A percentile compares a stretch with the other conserved stretches of the same genome.
These are phyloP conservation scores for Scutellaria barbata DNA, from an alignment of 257 asterid species.

Conservation along the genomic window DNA sequence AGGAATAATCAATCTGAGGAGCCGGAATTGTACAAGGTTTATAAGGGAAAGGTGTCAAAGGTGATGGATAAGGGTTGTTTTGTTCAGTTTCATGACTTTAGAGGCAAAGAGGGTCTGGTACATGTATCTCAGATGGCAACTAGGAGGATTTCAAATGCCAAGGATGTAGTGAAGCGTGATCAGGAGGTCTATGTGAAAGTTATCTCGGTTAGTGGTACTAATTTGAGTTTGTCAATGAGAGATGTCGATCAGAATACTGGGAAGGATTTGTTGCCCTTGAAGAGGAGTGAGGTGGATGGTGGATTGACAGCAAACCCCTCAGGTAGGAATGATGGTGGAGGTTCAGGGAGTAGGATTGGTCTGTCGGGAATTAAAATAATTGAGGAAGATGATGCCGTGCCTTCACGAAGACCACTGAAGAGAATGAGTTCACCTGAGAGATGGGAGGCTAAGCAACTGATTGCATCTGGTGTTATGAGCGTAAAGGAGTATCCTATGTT, in stretches of 20 bases:
- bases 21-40: slow-evolving; percentile 69
- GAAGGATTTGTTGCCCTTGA: slow-evolving; percentile 80
- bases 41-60: slow-evolving; percentile 85
- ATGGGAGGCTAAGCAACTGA: slow-evolving; percentile 95
- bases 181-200: slow-evolving; percentile 92
- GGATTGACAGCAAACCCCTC: slow-evolving; percentile 60
- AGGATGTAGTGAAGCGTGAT: slow-evolving; percentile 89
- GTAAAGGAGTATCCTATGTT: slow-evolving; percentile 73
- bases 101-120: slow-evolving; percentile 88
- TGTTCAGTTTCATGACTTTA: slow-evolving; percentile 73
- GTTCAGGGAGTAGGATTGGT: slow-evolving; percentile 68
- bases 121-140: slow-evolving; percentile 89
- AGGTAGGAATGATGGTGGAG: slow-evolving; percentile 52
- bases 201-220: slow-evolving; percentile 76
- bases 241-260: slow-evolving; percentile 96
- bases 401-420: slow-evolving; percentile 84
- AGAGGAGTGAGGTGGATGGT: slow-evolving; percentile 63
- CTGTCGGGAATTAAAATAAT: slow-evolving; percentile 74
- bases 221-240: slow-evolving; percentile 86
- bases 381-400: slow-evolving; percentile 64
- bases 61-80: slow-evolving; percentile 97
- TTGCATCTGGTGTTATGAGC: slow-evolving; percentile 86
- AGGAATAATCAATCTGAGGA: slow-evolving; percentile 45
- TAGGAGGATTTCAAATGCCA: slow-evolving; percentile 81
- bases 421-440: slow-evolving; percentile 95